Conservation (phyloP, 352 stramenopile genomes). For the Discostella stelligera region DNA sequence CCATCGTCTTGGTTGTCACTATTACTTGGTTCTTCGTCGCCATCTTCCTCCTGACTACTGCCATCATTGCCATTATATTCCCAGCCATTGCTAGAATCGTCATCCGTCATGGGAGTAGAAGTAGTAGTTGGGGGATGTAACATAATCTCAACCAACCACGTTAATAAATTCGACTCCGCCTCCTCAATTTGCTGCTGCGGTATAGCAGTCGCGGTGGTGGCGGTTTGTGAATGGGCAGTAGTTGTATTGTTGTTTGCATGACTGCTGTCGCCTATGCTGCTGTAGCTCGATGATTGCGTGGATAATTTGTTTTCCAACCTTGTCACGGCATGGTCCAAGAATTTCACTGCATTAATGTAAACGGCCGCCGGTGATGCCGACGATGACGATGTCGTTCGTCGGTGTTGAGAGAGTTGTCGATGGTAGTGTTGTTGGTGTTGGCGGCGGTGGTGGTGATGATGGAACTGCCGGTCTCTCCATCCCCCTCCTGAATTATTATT, state of each 20-base stretch:
- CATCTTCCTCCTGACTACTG: not conserved
- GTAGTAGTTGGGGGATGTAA: slow-evolving; percentile 30
- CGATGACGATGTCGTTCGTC: not conserved
- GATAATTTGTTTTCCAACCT: slow-evolving; percentile 22
- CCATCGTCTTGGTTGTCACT: not conserved
- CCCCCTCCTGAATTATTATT: not conserved
- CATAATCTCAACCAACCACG: slow-evolving; percentile 42
- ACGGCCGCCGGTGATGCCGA: not conserved
- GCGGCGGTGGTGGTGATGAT: not conserved
- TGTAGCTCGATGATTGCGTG: not conserved
- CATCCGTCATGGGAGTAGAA: slow-evolving; percentile 6
- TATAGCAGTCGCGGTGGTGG: not conserved
- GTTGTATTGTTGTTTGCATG: slow-evolving; percentile 4
- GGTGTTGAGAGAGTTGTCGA: not conserved
- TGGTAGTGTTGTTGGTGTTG: slow-evolving; percentile 9
- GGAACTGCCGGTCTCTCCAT: not conserved
- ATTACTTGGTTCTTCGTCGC: slow-evolving; percentile 1
- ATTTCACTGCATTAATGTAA: slow-evolving; percentile 31
- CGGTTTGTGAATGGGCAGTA: not conserved
- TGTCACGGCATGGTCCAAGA: slow-evolving; percentile 27
- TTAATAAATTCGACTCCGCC: slow-evolving; percentile 31
- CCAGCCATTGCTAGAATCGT: not conserved
- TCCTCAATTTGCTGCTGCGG: slow-evolving; percentile 28
- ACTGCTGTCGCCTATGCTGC: not conserved
- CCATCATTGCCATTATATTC: slow-evolving; percentile 1